phyloP scores from a whole-genome alignment of 164 flowering plant genomes.

The Macadamia tetraphylla region DNA sequence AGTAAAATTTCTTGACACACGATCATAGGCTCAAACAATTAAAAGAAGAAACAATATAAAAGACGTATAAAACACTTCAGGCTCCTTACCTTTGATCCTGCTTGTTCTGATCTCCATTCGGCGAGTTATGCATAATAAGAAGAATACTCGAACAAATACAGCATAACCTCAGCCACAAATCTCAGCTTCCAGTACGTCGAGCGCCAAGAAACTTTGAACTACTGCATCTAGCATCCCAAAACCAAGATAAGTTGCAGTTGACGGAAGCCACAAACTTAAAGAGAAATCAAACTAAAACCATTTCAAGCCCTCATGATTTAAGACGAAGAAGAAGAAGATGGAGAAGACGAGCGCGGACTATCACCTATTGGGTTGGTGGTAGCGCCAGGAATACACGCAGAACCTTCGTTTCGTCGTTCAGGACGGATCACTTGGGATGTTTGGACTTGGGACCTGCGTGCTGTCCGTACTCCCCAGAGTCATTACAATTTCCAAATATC shows the following conservation, averaged over 20 bases:
- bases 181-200: slow-evolving; percentile 2
- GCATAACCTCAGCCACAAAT: not conserved
- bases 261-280: not conserved
- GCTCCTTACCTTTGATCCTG: slow-evolving; percentile 12
- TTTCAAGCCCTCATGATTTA: not conserved
- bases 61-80: not conserved
- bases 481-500: no score
- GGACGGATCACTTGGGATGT: not conserved
- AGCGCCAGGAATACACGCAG: slow-evolving; percentile 1
- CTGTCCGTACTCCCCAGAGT: no score
- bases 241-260: not conserved
- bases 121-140: slow-evolving; percentile 4
- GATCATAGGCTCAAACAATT: not conserved
- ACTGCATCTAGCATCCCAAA: not conserved
- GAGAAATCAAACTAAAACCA: not conserved
- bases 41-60: not conserved
- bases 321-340: not conserved
- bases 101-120: slow-evolving; percentile 8
- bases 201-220: not conserved
- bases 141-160: not conserved
- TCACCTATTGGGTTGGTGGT: not conserved
- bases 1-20: not conserved
- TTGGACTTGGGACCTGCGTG: no score
- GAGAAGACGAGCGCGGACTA: not conserved
- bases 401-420: not conserved